These are phyloP conservation scores for Melanomma pulvis-pyrius DNA, from an alignment of 495 filamentous ascomycete genomes.

Conservation along the genomic window DNA sequence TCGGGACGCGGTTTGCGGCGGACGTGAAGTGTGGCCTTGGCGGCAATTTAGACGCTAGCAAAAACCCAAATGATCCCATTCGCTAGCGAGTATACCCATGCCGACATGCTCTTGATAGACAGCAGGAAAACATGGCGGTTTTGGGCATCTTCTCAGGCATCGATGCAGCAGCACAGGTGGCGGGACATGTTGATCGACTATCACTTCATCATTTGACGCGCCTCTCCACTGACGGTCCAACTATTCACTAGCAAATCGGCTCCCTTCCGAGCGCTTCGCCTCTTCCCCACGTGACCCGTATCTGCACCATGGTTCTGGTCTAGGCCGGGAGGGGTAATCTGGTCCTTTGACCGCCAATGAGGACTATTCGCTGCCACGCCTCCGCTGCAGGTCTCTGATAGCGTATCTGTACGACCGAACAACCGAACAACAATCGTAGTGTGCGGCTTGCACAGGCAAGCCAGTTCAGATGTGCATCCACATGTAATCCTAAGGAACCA, in stretches of 20 bases:
- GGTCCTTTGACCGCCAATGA: background rate
- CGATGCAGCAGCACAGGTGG: background rate
- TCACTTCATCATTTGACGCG: background rate
- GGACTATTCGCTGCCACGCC: background rate
- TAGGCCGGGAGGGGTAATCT: background rate
- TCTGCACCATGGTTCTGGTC: background rate
- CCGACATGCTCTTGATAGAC: background rate
- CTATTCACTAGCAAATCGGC: constrained; percentile 3
- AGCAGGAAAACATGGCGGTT: background rate
- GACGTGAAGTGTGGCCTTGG: constrained; percentile 1
- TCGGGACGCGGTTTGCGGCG: background rate
- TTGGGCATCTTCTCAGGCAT: background rate
- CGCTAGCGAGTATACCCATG: background rate
- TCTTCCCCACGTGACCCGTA: background rate
- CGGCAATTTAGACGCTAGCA: background rate
- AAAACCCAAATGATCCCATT: constrained; percentile 8
- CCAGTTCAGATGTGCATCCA: background rate
- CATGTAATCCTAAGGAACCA: background rate
- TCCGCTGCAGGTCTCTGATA: background rate
- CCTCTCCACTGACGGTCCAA: background rate
- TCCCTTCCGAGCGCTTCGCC: background rate
- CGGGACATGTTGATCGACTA: background rate
- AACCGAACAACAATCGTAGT: background rate
- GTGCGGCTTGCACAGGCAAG: background rate
- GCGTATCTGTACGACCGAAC: background rate